These are phyloP conservation scores for Perkinsus olseni DNA, from an alignment of 169 alveolate genomes.

Conservation along the genomic window DNA sequence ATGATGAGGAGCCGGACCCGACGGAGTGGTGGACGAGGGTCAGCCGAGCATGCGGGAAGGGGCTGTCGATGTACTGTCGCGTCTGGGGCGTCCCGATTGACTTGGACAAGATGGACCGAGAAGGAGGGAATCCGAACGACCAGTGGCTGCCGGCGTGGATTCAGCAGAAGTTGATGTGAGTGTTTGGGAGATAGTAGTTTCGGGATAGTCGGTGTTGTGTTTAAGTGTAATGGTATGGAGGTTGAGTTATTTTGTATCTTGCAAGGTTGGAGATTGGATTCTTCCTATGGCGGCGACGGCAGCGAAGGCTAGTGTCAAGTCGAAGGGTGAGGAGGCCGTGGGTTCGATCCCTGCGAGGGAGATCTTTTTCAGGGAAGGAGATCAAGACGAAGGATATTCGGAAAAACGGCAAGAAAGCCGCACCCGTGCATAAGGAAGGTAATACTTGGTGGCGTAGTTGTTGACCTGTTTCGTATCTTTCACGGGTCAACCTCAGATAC, in stretches of 20 bases:
- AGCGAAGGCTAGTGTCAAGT: background rate
- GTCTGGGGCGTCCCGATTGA: background rate
- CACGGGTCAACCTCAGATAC: background rate
- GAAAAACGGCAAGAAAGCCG: background rate
- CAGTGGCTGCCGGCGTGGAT: background rate
- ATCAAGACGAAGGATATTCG: background rate
- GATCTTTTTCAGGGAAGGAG: background rate
- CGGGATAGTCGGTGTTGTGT: background rate
- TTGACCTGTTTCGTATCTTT: background rate
- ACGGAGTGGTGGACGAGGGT: background rate
- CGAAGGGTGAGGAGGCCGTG: background rate
- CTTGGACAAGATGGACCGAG: background rate
- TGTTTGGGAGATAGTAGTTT: background rate
- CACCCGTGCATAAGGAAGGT: background rate
- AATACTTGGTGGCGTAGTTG: background rate
- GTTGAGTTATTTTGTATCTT: background rate
- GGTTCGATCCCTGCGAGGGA: background rate
- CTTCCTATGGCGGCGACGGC: background rate
- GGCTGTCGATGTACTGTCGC: background rate
- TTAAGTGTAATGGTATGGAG: background rate
- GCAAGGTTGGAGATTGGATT: background rate
- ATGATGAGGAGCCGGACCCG: background rate
- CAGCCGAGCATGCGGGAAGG: background rate
- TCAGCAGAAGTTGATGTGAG: background rate
- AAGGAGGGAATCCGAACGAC: background rate